Percentiles rank a stretch among this genome's conserved stretches.
Evolutionary conservation across 306 rosid species (phyloP).

Genomic region (Acacia melanoxylon): DNA sequence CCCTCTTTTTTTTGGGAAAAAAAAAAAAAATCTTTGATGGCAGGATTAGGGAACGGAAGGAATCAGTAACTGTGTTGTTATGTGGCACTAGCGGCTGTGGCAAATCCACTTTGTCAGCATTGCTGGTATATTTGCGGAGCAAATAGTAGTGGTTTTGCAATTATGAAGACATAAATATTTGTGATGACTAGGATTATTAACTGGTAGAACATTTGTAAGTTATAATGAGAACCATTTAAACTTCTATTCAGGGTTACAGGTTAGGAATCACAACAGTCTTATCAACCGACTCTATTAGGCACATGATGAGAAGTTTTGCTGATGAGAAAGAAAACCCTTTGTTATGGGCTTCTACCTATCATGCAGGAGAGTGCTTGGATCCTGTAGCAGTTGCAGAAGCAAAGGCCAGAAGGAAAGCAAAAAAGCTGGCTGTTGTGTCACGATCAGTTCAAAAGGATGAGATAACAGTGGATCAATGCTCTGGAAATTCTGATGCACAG

Average conservation of each 20-base stretch:
- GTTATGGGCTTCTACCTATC: conserved; percentile 88
- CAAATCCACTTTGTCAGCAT: conserved; percentile 83
- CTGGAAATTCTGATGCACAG: conserved; percentile 40
- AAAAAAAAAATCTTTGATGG: conserved; percentile 13
- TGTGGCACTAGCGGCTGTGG: conserved; percentile 98
- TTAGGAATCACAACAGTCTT: conserved; percentile 82
- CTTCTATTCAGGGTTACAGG: conserved; percentile 67
- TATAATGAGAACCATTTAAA: background rate
- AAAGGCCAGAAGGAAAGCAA: conserved; percentile 69
- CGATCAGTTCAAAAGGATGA: conserved; percentile 50
- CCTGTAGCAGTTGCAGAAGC: conserved; percentile 83
- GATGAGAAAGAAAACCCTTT: conserved; percentile 78
- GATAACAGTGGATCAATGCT: conserved; percentile 27
- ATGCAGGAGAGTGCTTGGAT: conserved; percentile 86
- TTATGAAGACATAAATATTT: conserved; percentile 10
- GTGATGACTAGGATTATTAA: background rate
- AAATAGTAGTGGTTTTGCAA: conserved; percentile 16
- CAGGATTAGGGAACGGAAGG: conserved; percentile 86
- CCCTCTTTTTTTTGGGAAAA: background rate
- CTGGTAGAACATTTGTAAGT: background rate
- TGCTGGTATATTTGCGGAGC: conserved; percentile 64
- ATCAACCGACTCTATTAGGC: conserved; percentile 84
- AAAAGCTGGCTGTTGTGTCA: conserved; percentile 54
- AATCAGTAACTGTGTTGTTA: conserved; percentile 75
- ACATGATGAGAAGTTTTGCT: conserved; percentile 91